Conservation (phyloP, 2,329 filamentous ascomycete genomes). For the Penicillium sp. region DNA sequence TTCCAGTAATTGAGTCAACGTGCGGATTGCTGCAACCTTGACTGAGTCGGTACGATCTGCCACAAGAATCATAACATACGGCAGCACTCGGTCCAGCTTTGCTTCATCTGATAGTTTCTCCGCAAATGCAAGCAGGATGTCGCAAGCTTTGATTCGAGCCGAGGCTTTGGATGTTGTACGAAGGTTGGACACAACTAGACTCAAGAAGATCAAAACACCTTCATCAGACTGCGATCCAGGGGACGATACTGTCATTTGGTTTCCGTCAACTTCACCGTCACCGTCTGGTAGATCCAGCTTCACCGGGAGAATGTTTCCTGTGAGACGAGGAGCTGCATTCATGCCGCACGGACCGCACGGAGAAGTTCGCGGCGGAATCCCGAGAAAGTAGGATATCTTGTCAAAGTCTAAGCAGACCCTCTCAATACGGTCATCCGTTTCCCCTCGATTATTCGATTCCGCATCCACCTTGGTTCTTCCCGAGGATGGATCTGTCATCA, state of each 20-base stretch:
- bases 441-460: conserved; percentile 71
- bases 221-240: conserved; percentile 69
- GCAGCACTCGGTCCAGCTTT: conserved; percentile 88
- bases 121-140: conserved; percentile 87
- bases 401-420: conserved; percentile 93
- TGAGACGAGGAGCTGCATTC: conserved; percentile 36
- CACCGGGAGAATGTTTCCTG: conserved; percentile 63
- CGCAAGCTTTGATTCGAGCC: conserved; percentile 86
- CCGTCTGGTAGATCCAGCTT: conserved; percentile 80
- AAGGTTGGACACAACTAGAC: conserved; percentile 83
- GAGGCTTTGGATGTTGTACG: conserved; percentile 86
- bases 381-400: conserved; percentile 94
- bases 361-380: conserved; percentile 36
- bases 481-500: conserved; percentile 87
- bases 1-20: conserved; percentile 84
- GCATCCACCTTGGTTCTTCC: conserved; percentile 73
- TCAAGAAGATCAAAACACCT: conserved; percentile 89
- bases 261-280: conserved; percentile 72
- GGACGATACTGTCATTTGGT: conserved; percentile 64
- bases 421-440: conserved; percentile 92
- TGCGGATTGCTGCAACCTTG: conserved; percentile 79
- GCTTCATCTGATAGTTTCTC: conserved; percentile 92
- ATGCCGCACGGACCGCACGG: not conserved
- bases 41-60: conserved; percentile 83
- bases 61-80: conserved; percentile 82